These are phyloP conservation scores for Rubia peregrina DNA, from an alignment of 305 asterid genomes.

Conservation along the genomic window DNA sequence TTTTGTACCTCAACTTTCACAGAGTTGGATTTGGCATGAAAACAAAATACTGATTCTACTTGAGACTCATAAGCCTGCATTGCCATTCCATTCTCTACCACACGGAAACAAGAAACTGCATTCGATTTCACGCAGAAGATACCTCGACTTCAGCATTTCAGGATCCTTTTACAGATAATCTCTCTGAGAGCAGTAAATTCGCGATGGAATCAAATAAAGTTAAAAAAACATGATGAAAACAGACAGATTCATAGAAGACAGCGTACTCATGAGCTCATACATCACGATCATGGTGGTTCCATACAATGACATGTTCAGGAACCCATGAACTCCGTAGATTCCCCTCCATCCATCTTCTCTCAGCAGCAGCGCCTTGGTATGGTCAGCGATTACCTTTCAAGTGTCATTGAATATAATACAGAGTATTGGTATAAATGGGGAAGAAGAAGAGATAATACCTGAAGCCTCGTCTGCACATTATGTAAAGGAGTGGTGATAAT, in stretches of 20 bases:
- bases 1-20: too few relatives aligned
- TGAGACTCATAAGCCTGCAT: too few relatives aligned
- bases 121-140: not conserved
- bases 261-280: slow-evolving; percentile 79
- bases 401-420: not conserved
- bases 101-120: too few relatives aligned
- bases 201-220: too few relatives aligned
- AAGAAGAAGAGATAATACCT: slow-evolving; percentile 31
- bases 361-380: slow-evolving; percentile 50
- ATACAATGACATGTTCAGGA: slow-evolving; percentile 77
- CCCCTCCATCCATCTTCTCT: slow-evolving; percentile 92
- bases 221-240: not conserved
- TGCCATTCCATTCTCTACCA: too few relatives aligned
- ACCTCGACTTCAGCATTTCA: slow-evolving; percentile 9
- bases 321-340: slow-evolving; percentile 78
- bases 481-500: slow-evolving; percentile 72
- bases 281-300: slow-evolving; percentile 97
- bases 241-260: not conserved
- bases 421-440: not conserved
- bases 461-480: slow-evolving; percentile 79
- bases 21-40: too few relatives aligned
- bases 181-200: slow-evolving; percentile 37
- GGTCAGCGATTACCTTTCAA: slow-evolving; percentile 71
- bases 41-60: too few relatives aligned
- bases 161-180: slow-evolving; percentile 54